Conservation (phyloP, 2,329 filamentous ascomycete genomes). For the Karstenula rhodostoma region DNA sequence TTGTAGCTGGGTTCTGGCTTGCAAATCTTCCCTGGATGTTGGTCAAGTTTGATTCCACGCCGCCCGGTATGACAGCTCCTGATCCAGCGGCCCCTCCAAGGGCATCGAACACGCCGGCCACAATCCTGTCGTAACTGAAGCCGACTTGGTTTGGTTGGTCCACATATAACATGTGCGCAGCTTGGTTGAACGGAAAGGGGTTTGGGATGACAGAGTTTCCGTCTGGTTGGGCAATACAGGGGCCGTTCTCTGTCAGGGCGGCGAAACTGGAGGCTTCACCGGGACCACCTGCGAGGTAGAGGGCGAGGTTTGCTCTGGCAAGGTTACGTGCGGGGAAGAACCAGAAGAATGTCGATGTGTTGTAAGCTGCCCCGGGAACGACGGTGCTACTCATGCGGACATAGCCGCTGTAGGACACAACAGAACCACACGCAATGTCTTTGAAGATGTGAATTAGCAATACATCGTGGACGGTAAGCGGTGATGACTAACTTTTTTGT, state of each 20-base stretch:
- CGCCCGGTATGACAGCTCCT: background rate
- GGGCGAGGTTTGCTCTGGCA: slow-evolving; percentile 24
- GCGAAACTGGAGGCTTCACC: slow-evolving; percentile 22
- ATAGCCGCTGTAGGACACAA: slow-evolving; percentile 64
- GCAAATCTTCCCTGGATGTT: slow-evolving; percentile 11
- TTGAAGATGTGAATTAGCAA: background rate
- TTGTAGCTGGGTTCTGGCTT: slow-evolving; percentile 10
- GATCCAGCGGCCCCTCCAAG: background rate
- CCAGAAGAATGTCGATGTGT: slow-evolving; percentile 36
- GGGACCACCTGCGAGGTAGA: slow-evolving; percentile 23
- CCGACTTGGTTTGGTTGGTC: slow-evolving; percentile 19
- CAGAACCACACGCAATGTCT: slow-evolving; percentile 58
- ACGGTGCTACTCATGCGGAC: slow-evolving; percentile 59
- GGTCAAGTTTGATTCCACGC: background rate
- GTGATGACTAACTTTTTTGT: background rate
- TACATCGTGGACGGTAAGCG: background rate
- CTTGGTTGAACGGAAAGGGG: slow-evolving; percentile 17
- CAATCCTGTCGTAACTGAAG: slow-evolving; percentile 17
- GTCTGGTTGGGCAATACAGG: slow-evolving; percentile 7
- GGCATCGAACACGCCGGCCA: slow-evolving; percentile 15
- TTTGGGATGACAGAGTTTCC: slow-evolving; percentile 14
- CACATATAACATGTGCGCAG: slow-evolving; percentile 18
- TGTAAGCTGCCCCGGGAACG: slow-evolving; percentile 28
- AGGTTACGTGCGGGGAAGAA: slow-evolving; percentile 28
- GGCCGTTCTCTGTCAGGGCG: slow-evolving; percentile 16